Percentiles rank a stretch among this genome's conserved stretches.
phyloP scores from a whole-genome alignment of 2,329 filamentous ascomycete species.

The Nemania sp. region DNA sequence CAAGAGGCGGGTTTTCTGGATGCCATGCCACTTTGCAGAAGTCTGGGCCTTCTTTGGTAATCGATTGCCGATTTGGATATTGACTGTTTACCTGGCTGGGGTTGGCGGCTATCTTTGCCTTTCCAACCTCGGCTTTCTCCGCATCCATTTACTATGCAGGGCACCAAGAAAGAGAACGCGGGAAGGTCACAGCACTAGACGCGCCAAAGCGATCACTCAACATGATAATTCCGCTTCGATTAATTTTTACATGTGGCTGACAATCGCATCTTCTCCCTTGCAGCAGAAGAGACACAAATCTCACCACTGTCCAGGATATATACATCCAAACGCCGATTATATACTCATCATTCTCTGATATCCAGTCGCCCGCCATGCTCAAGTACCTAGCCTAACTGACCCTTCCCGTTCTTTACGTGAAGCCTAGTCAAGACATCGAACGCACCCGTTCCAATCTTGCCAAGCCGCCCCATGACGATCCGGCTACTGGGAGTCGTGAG shows the following conservation, averaged over 20 bases:
- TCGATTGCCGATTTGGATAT: too few relatives aligned
- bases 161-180: not conserved
- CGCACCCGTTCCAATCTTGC: conserved; percentile 83
- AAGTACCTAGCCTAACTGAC: conserved; percentile 31
- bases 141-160: not conserved
- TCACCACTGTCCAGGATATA: too few relatives aligned
- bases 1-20: too few relatives aligned
- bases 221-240: not conserved
- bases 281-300: too few relatives aligned
- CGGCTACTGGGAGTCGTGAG: conserved; percentile 82
- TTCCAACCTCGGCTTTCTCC: not conserved
- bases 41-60: too few relatives aligned
- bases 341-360: not conserved
- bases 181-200: too few relatives aligned
- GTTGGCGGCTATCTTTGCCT: too few relatives aligned
- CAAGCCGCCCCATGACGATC: conserved; percentile 83
- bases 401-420: conserved; percentile 54
- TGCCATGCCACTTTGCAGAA: too few relatives aligned
- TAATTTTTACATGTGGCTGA: conserved; percentile 5
- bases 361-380: conserved; percentile 6
- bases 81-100: too few relatives aligned
- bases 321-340: conserved; percentile 19
- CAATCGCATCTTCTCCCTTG: not conserved
- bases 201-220: not conserved
- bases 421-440: conserved; percentile 81